These are phyloP conservation scores for Rhizophagus prolifer DNA, from an alignment of 192 early-diverging fungal genomes.

Conservation along the genomic window DNA sequence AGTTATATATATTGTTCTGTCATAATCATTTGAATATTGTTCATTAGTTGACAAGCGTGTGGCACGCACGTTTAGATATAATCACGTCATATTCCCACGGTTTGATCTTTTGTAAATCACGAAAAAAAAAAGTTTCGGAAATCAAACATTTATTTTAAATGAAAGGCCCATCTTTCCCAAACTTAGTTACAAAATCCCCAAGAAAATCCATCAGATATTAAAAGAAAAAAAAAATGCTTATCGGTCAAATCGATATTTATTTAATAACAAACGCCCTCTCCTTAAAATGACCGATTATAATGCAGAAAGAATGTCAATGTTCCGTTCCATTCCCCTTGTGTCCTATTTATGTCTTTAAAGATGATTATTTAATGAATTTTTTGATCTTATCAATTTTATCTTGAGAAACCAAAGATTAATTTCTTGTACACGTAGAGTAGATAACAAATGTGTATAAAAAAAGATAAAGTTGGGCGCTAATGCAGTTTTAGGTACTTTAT, in stretches of 20 bases:
- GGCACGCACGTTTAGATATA: not conserved
- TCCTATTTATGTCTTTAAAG: not conserved
- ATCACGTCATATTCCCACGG: not conserved
- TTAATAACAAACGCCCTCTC: not conserved
- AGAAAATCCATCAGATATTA: not conserved
- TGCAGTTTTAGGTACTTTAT: not conserved
- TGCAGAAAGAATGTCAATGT: not conserved
- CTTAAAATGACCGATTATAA: not conserved
- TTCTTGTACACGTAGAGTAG: not conserved
- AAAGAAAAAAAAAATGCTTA: not conserved
- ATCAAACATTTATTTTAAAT: too few species aligned
- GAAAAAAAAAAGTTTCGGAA: not conserved
- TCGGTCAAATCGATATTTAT: not conserved
- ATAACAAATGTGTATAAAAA: not conserved
- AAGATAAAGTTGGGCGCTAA: not conserved
- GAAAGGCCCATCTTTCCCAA: not conserved
- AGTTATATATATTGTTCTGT: not conserved
- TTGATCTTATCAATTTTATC: not conserved
- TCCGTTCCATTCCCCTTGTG: not conserved
- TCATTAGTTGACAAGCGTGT: not conserved
- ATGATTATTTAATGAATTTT: not conserved
- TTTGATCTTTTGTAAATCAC: not conserved
- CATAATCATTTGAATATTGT: not conserved
- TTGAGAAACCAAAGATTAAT: not conserved
- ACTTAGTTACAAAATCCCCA: not conserved